Base-by-base conservation (phyloP, 1,284 basidiomycete genomes). In the Serendipita sp. region DNA sequence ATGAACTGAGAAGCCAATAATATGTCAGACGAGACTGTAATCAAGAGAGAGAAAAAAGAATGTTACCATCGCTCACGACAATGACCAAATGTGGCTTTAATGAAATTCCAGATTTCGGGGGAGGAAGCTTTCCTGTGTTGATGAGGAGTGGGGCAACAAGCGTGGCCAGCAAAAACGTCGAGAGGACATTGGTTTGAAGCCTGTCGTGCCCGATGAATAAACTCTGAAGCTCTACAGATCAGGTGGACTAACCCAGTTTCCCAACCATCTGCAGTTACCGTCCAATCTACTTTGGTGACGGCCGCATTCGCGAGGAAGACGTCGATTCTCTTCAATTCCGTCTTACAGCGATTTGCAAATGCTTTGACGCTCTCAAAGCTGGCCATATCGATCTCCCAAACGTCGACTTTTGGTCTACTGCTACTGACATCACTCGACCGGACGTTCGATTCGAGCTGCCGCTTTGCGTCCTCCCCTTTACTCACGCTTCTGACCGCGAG, bases 401-500 rank as follows among this genome's bases (percentile, higher is more conserved):
- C 63, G 26, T 66, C 61, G 12, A 68, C 43, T 3, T 26, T 8
- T 58, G 53, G 32, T 32, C 53, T 58, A 49, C 17, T 49, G 5
- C 45, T 15, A 30, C 8, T 8, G 5, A 6, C 8, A n/a, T 17
- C 42, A 13, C 17, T 17, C 42, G n/a, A 22, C 15, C 29, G n/a
- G 17, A 8, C 15, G 29, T 17, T 8, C 45, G 6, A 5, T 8
- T 22, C 29, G 30, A 58, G 6, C 8, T 4, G 5, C 30, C 32
- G 63, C 30, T 67, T 69, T 2, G 70, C 62, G 47, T 63, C 67
- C 35, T 64, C 66, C 60, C 66, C 65, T 62, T 72, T 74, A 38
- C 29, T 60, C 53, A 67, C 67, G 47, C 68, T 67, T 30, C 73
- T 66, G 60, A 72, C 72, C 6, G 64, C 71, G 17, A 74, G 61